Base-by-base conservation (phyloP, 148 eudicot genomes). In the Oxyria digyna region DNA sequence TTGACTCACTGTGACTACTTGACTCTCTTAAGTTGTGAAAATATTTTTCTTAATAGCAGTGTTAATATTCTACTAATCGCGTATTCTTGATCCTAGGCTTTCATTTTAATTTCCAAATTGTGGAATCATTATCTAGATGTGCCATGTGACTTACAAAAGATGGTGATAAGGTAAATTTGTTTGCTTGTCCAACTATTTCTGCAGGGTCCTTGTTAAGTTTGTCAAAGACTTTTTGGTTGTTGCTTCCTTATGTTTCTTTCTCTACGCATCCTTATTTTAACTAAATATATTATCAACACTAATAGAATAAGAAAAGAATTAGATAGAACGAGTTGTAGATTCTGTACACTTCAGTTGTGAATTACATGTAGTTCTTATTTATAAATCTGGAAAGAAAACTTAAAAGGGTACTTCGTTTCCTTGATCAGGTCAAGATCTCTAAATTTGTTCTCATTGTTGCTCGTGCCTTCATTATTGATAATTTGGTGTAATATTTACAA, bases 141-240 rank as follows among this genome's bases (percentile, higher is more conserved):
- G 86, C 87, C 52, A 70, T 94, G 81, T 84, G 79, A 68, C 79
- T 94, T 74, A 80, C 96, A 23, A 86, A 75, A 64, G 98, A 94
- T 59, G 87, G 88, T 78, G 98, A 94, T 80, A 94, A 94, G 94
- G 97, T 92, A 81, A 43, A 3, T n/a, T 6, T 29, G 65, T 31
- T 59, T 59, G 65, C 65, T 24, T 59, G 33, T 13, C 35, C 31
- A 59, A 59, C 20, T 38, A 59, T 27, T 12, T 31, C 6, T 27
- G 64, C 35, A n/a, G 4, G 35, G 37, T 29, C 6, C 38, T 29
- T 14, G 1, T 31, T 6, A 0, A 59, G 18, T 23, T 57, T 27
- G 37, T 57, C 37, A 57, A 57, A 57, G 62, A 26, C 33, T 23
- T 29, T n/a, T 59, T 59, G 20, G 13, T 29, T 59, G 37, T 59